Evolutionary conservation across 2,329 filamentous ascomycete species (phyloP).

Genomic region (Ceratocystis lukuohia): DNA sequence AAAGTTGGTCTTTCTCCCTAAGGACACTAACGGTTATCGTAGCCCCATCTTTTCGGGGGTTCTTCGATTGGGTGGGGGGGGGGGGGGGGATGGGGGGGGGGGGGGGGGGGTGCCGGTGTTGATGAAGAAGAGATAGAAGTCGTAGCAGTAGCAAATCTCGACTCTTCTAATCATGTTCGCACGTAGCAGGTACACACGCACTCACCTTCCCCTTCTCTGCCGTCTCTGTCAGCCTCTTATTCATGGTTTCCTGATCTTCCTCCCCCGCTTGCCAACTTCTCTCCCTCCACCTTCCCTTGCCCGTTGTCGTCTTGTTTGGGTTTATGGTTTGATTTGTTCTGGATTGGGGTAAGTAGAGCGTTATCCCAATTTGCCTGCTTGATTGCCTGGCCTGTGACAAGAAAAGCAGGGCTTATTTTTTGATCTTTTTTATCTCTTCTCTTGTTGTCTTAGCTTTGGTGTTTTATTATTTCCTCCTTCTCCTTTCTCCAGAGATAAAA

Average conservation of each 20-base stretch:
- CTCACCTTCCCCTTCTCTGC: background rate
- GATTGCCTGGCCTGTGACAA: slow-evolving; percentile 1
- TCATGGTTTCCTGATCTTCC: background rate
- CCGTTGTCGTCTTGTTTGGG: background rate
- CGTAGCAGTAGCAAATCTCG: background rate
- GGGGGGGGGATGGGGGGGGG: too few relatives aligned
- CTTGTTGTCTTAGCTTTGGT: background rate
- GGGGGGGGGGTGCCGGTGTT: too few relatives aligned
- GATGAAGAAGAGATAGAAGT: background rate
- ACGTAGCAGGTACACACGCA: background rate
- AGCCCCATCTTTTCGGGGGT: background rate
- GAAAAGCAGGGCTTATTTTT: background rate
- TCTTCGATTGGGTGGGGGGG: too few relatives aligned
- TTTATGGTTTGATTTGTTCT: background rate
- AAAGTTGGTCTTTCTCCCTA: too few relatives aligned
- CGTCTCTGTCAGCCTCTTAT: background rate
- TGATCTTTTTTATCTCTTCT: background rate
- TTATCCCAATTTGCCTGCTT: background rate
- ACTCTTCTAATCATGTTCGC: background rate
- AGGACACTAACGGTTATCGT: background rate
- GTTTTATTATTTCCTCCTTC: background rate
- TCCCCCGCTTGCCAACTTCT: background rate
- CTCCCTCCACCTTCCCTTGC: background rate
- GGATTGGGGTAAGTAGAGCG: background rate
- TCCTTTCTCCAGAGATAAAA: background rate